These are phyloP conservation scores for Globisporangium paddicum DNA, from an alignment of 352 stramenopile species.

Conservation along the genomic window DNA sequence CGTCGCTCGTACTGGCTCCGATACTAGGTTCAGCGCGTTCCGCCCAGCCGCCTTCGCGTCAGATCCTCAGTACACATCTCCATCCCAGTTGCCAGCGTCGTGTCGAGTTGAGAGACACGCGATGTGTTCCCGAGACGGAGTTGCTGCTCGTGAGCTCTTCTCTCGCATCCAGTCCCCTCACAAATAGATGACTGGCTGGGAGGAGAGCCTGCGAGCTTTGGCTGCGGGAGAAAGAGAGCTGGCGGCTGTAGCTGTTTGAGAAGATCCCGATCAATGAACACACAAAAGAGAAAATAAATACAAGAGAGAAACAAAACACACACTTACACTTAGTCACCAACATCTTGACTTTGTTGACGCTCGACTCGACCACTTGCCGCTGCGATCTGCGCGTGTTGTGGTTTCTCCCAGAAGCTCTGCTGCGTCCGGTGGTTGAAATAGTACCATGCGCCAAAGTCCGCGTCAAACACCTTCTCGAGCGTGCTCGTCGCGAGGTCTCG, in stretches of 20 bases:
- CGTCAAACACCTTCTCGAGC: slow-evolving; percentile 40
- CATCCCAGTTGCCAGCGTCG: background rate
- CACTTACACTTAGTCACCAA: background rate
- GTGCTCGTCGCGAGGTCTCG: slow-evolving; percentile 28
- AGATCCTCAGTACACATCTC: background rate
- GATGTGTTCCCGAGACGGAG: too few species aligned
- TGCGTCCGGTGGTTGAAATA: slow-evolving; percentile 53
- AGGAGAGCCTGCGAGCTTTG: background rate
- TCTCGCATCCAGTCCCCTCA: slow-evolving; percentile 8
- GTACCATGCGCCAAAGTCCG: slow-evolving; percentile 39
- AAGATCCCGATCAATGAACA: slow-evolving; percentile 7
- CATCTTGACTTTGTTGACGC: background rate
- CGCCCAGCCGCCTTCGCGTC: background rate
- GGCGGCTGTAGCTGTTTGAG: slow-evolving; percentile 2
- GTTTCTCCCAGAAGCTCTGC: slow-evolving; percentile 46
- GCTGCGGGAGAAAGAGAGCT: background rate
- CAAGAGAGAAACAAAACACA: slow-evolving; percentile 15
- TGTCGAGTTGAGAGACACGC: background rate
- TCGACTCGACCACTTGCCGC: slow-evolving; percentile 1
- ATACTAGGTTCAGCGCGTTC: slow-evolving; percentile 53
- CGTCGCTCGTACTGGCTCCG: slow-evolving; percentile 98
- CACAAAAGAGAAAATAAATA: slow-evolving; percentile 24
- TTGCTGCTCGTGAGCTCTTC: background rate
- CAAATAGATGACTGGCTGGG: slow-evolving; percentile 9
- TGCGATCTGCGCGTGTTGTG: slow-evolving; percentile 22